These are phyloP conservation scores for Massariosphaeria phaeospora DNA, from an alignment of 495 filamentous ascomycete genomes.

Conservation along the genomic window DNA sequence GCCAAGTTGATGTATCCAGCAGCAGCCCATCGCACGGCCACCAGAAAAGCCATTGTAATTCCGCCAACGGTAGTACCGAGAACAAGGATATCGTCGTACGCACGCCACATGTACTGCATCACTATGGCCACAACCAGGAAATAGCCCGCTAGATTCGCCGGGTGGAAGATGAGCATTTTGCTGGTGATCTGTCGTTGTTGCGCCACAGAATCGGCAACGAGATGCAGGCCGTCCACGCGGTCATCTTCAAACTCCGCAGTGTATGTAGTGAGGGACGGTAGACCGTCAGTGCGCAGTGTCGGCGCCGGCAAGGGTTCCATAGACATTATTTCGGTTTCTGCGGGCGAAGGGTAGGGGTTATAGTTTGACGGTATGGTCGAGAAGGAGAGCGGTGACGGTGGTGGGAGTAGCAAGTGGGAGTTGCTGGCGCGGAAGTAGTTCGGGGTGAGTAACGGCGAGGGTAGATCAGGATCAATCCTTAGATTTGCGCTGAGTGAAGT, in stretches of 20 bases:
- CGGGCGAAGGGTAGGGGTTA: constrained; percentile 26
- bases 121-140: constrained; percentile 40
- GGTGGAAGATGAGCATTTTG: constrained; percentile 50
- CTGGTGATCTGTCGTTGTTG: constrained; percentile 59
- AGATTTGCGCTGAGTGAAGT: constrained; percentile 42
- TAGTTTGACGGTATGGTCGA: constrained; percentile 30
- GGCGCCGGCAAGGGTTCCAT: constrained; percentile 3
- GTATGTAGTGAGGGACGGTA: constrained; percentile 36
- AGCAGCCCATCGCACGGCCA: constrained; percentile 41
- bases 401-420: constrained; percentile 18
- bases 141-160: constrained; percentile 42
- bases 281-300: background rate
- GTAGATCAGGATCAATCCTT: constrained; percentile 36
- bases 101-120: constrained; percentile 37
- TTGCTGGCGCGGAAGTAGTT: constrained; percentile 23
- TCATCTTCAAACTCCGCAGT: constrained; percentile 42
- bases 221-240: constrained; percentile 66
- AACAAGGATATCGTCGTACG: constrained; percentile 34
- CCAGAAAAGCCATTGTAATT: constrained; percentile 45
- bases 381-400: constrained; percentile 36
- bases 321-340: constrained; percentile 24
- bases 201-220: constrained; percentile 60
- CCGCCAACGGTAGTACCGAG: constrained; percentile 45
- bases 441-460: constrained; percentile 38
- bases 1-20: constrained; percentile 50